These are phyloP conservation scores for Collybia mongolica DNA, from an alignment of 768 basidiomycete species.

Conservation along the genomic window DNA sequence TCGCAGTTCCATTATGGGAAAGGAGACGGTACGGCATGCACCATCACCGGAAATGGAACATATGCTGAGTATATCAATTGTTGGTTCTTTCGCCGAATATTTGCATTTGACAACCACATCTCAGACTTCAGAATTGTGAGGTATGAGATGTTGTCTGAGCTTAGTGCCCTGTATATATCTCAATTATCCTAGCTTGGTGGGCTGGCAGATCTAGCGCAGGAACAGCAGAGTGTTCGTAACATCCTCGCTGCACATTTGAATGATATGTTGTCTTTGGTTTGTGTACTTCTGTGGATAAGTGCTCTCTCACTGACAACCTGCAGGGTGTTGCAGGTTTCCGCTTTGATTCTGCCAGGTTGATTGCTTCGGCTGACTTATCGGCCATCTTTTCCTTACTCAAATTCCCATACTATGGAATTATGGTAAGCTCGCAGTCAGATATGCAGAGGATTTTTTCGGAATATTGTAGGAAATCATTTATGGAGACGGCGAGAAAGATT, in stretches of 20 bases:
- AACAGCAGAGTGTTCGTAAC: conserved; percentile 10
- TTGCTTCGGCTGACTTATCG: conserved; percentile 3
- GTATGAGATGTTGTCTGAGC: not conserved
- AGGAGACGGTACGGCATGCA: conserved; percentile 4
- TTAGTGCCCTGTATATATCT: too few relatives aligned
- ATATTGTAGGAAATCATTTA: conserved; percentile 14
- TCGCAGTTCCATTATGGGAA: conserved; percentile 9
- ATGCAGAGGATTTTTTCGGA: too few relatives aligned
- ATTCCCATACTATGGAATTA: conserved; percentile 8
- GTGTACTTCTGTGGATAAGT: not conserved
- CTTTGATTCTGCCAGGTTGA: conserved; percentile 10
- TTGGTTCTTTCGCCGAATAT: too few relatives aligned
- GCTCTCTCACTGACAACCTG: not conserved
- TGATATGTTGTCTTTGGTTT: conserved; percentile 8
- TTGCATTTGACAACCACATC: not conserved
- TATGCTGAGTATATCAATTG: not conserved
- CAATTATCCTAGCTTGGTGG: conserved; percentile 5
- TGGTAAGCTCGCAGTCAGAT: not conserved
- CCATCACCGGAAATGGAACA: conserved; percentile 3
- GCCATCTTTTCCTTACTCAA: conserved; percentile 3
- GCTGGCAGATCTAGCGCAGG: conserved; percentile 8
- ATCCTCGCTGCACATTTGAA: conserved; percentile 3
- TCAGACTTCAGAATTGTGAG: not conserved
- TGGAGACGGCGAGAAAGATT: conserved; percentile 13
- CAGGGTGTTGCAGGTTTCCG: conserved; percentile 13